phyloP scores from a whole-genome alignment of 2,329 filamentous ascomycete genomes.

The Neopestalotiopsis clavispora region DNA sequence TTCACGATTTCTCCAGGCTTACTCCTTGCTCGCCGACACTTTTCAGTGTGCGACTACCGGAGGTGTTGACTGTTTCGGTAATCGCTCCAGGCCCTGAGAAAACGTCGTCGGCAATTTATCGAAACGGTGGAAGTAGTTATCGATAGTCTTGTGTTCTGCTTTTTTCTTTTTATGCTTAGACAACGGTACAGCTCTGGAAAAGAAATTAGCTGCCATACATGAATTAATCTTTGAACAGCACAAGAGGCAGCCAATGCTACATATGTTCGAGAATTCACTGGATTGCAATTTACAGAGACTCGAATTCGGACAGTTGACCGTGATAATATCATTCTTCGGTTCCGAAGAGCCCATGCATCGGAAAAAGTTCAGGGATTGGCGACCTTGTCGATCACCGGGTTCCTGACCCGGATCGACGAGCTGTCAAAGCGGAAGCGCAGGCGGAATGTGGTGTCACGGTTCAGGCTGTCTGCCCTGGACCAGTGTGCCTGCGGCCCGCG shows the following conservation, averaged over 20 bases:
- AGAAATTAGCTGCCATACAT: background rate
- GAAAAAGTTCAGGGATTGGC: background rate
- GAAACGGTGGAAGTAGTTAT: constrained; percentile 1
- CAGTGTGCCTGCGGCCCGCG: background rate
- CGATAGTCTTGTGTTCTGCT: constrained; percentile 5
- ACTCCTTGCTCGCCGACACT: background rate
- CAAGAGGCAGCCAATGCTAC: no score
- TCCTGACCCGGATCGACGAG: background rate
- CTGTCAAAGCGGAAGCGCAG: background rate
- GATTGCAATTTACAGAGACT: background rate
- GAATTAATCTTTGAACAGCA: background rate
- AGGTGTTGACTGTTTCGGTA: background rate
- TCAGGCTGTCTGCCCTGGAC: background rate
- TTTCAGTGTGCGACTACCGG: background rate
- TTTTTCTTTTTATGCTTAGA: background rate
- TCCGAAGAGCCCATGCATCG: background rate
- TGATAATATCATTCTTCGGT: no score
- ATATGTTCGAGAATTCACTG: no score
- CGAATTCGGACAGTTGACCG: background rate
- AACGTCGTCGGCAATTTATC: background rate
- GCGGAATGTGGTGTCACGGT: background rate
- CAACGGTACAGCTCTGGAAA: background rate
- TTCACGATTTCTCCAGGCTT: background rate
- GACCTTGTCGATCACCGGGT: background rate
- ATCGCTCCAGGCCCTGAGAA: background rate